A percentile compares a stretch with the other conserved stretches of the same genome.
Conservation (phyloP, 331 rosid genomes). For the Rhamnella rubrinervis region DNA sequence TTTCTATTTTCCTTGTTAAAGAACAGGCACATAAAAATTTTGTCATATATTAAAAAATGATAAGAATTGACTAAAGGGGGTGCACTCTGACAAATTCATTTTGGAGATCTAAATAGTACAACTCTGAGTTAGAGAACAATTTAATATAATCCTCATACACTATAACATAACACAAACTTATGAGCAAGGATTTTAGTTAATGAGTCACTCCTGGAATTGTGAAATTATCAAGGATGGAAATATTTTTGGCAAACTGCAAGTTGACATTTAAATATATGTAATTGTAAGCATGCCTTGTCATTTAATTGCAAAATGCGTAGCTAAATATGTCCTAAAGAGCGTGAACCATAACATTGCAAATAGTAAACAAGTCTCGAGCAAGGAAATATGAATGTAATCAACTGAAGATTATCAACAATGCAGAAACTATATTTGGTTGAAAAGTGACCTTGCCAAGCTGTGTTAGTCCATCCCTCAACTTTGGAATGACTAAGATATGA, state of each 20-base stretch:
- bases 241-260: not conserved
- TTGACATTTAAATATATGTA: not conserved
- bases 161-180: not conserved
- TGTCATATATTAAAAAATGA: not conserved
- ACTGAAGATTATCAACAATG: not conserved
- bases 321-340: not conserved
- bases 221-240: not conserved
- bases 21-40: not conserved
- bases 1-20: not conserved
- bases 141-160: too few relatives aligned
- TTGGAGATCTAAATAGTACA: not conserved
- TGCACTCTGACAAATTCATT: not conserved
- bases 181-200: not conserved
- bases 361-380: not conserved
- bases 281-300: not conserved
- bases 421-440: not conserved
- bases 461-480: slow-evolving; percentile 78
- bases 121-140: not conserved
- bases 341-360: not conserved
- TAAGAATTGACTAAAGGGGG: not conserved
- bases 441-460: slow-evolving; percentile 63
- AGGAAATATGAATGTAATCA: not conserved
- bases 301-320: not conserved
- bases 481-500: slow-evolving; percentile 86
- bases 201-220: not conserved